Percentiles rank a stretch among this genome's conserved stretches.
phyloP scores from a whole-genome alignment of 108 stramenopile species.

The Asterionellopsis glacialis region DNA sequence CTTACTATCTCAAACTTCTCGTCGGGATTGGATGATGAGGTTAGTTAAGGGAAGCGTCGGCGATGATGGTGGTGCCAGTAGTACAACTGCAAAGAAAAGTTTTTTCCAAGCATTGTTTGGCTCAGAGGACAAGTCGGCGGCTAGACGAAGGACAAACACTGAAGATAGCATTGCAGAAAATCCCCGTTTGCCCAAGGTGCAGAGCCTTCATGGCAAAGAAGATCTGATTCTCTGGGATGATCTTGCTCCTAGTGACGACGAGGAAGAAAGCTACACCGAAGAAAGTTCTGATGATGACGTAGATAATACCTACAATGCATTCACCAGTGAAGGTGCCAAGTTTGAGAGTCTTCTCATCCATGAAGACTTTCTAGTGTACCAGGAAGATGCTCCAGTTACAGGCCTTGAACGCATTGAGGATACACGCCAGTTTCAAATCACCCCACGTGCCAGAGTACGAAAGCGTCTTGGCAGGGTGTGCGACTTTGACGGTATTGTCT shows the following conservation, averaged over 20 bases:
- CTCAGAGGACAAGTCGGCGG: conserved; percentile 15
- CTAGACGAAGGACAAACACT: too few relatives aligned
- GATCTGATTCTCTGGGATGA: conserved; percentile 70
- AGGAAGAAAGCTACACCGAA: conserved; percentile 47
- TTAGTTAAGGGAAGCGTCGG: conserved; percentile 42
- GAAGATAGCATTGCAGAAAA: conserved; percentile 2
- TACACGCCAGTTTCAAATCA: conserved; percentile 22
- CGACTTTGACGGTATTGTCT: conserved; percentile 59
- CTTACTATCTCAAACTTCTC: conserved; percentile 41
- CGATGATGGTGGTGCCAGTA: conserved; percentile 12
- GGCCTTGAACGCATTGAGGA: conserved; percentile 77
- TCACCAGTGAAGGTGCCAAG: conserved; percentile 42
- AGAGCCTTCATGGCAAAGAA: conserved; percentile 62
- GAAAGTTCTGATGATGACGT: conserved; percentile 33
- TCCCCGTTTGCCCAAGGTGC: conserved; percentile 5
- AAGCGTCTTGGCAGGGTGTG: conserved; percentile 55
- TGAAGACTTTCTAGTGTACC: conserved; percentile 43
- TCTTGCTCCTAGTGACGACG: conserved; percentile 66
- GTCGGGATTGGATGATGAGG: conserved; percentile 52
- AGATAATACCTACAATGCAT: conserved; percentile 10
- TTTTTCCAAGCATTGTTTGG: conserved; percentile 41
- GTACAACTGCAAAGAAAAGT: conserved; percentile 16
- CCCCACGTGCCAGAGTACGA: conserved; percentile 65
- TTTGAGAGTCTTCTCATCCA: conserved; percentile 68
- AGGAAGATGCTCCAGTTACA: conserved; percentile 49